Evolutionary conservation across 257 asterid genomes (phyloP).

Genomic region (Oldenlandia corymbosa): DNA sequence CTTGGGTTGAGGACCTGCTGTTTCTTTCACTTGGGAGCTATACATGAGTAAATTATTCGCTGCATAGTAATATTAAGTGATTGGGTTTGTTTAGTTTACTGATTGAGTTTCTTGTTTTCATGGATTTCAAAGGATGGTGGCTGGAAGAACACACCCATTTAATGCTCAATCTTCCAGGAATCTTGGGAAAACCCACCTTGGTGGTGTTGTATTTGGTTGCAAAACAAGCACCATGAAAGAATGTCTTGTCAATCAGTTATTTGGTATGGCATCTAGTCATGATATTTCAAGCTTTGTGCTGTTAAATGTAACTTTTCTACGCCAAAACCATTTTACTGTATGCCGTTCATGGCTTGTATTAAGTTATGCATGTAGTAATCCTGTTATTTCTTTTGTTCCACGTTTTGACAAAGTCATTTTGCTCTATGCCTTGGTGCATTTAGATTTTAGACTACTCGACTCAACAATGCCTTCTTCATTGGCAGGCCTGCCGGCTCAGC

Average conservation of each 20-base stretch:
- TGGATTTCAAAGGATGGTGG: conserved; percentile 43
- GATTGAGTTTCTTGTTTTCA: conserved; percentile 10
- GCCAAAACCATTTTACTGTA: neutral
- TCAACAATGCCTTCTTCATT: conserved; percentile 18
- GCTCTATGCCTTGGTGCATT: conserved; percentile 3
- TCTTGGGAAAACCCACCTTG: conserved; percentile 28
- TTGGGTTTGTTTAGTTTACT: neutral
- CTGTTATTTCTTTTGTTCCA: no score
- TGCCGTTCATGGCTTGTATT: neutral
- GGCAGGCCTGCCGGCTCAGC: conserved; percentile 67
- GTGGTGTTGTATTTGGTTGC: conserved; percentile 46
- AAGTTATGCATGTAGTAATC: neutral
- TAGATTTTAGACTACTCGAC: neutral
- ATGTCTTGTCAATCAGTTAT: conserved; percentile 32
- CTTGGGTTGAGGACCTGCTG: no score
- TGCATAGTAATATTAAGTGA: no score
- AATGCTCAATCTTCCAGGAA: conserved; percentile 16
- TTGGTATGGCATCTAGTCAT: conserved; percentile 25
- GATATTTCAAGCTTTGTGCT: neutral
- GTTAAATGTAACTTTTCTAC: neutral
- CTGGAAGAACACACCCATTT: conserved; percentile 22
- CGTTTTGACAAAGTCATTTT: neutral
- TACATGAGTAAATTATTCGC: no score
- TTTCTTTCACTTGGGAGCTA: no score
- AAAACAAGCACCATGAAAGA: conserved; percentile 29